Conservation (phyloP, 192 early-diverging fungal genomes). For the Coemansia sp. region DNA sequence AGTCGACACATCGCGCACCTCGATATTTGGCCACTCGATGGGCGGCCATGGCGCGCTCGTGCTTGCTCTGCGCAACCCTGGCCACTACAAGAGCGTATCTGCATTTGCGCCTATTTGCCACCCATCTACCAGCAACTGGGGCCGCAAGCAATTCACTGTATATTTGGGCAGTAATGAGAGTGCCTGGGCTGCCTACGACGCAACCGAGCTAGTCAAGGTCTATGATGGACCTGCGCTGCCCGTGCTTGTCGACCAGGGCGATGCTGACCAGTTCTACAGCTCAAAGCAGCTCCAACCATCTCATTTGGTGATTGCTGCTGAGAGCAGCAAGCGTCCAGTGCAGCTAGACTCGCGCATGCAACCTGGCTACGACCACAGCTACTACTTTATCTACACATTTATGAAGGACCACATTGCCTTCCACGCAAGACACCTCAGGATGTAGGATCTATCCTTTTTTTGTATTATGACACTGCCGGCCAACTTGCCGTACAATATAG, state of each 20-base stretch:
- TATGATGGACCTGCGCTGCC: slow-evolving; percentile 46
- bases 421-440: slow-evolving; percentile 62
- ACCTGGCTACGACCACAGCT: slow-evolving; percentile 86
- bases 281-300: slow-evolving; percentile 65
- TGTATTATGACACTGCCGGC: not conserved
- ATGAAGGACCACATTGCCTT: slow-evolving; percentile 75
- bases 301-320: slow-evolving; percentile 57
- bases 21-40: slow-evolving; percentile 76
- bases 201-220: slow-evolving; percentile 65
- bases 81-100: slow-evolving; percentile 70
- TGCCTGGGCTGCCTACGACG: slow-evolving; percentile 73
- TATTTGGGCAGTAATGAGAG: slow-evolving; percentile 67
- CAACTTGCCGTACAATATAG: not conserved
- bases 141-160: slow-evolving; percentile 73
- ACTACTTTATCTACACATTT: slow-evolving; percentile 83
- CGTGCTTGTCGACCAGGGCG: slow-evolving; percentile 66
- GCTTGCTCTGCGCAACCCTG: slow-evolving; percentile 71
- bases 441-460: not conserved
- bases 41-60: slow-evolving; percentile 91
- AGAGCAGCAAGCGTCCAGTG: slow-evolving; percentile 44
- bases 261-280: slow-evolving; percentile 68
- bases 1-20: slow-evolving; percentile 64
- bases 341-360: slow-evolving; percentile 67
- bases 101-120: slow-evolving; percentile 86
- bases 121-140: slow-evolving; percentile 73